Evolutionary conservation across 371 early-diverging fungal genomes (phyloP), one percentile per base, ranked within the genome.

Genomic region (Conidiobolus incongruus): DNA sequence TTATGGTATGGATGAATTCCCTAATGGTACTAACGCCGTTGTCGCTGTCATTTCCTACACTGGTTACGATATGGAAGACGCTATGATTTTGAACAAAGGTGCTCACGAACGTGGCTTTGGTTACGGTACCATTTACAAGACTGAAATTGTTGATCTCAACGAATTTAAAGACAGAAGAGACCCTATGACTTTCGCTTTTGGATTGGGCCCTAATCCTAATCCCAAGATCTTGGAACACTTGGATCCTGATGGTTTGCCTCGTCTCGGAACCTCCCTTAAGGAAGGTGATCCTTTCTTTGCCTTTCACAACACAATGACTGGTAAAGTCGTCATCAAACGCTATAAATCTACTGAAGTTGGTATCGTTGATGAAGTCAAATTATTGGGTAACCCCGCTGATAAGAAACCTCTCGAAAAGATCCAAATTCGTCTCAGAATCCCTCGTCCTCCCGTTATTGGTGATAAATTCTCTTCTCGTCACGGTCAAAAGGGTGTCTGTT

Each of bases 1-100:
- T 28, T 94, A 82, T 47, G 88, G 85, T 42, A 66, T 99, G 42
- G 93, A 93, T 57, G 72, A 77, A 5, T 97, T 90, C 67, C 97
- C 97, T 4, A 89, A 92, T 59, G 99, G 99, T 35, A 77, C 81
- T 58, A 99, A 99, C 61, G 94, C 96, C 19, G 86, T 96, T 22
- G 96, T 98, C 21, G 92, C 91, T 22, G 98, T 98, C 36, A 81
- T 98, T 44, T 85, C 89, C 2, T 94, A 92, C 64, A 92, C 93
- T 13, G 83, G 97, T 47, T 99, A 99, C 57, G 99, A 99, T 62
- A 98, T 99, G 96, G 99, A 99, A 67, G 99, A 99, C 60, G 99
- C 99, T 13, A 91, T 97, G 73, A 93, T 99, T 47, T 60, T 99
- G 38, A 92, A 93, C 67, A 98, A 96, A 55, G 79, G 80, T 17